A percentile compares a stretch with the other conserved stretches of the same genome.
These are phyloP conservation scores for Lodderomyces pseudojiufengensis DNA, from an alignment of 1,139 yeast genomes.

Conservation along the genomic window DNA sequence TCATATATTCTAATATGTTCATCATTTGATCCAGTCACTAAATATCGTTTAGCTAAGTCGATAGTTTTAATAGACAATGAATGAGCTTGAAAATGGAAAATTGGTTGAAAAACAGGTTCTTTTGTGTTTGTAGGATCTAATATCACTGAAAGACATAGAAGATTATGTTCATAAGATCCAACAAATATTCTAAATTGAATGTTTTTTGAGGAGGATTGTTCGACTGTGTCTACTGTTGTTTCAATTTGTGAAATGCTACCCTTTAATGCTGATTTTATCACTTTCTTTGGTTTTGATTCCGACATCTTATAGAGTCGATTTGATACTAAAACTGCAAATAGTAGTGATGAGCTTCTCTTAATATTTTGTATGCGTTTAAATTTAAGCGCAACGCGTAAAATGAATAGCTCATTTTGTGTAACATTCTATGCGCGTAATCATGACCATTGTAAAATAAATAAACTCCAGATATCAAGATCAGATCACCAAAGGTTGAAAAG, in stretches of 20 bases:
- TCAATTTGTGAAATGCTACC: slow-evolving; percentile 9
- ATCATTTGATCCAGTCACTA: slow-evolving; percentile 94
- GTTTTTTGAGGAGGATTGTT: slow-evolving; percentile 3
- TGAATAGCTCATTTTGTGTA: too few species aligned
- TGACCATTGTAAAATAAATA: too few species aligned
- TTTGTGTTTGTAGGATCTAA: slow-evolving; percentile 30
- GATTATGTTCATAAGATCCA: slow-evolving; percentile 93
- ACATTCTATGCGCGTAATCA: too few species aligned
- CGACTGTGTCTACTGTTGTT: not conserved
- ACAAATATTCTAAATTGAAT: slow-evolving; percentile 72
- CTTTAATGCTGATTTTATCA: slow-evolving; percentile 13
- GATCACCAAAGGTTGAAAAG: too few species aligned
- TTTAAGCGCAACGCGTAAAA: too few species aligned
- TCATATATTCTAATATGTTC: slow-evolving; percentile 95
- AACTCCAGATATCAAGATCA: too few species aligned
- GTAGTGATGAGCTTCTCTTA: too few species aligned
- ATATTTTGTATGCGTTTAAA: too few species aligned
- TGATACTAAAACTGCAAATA: too few species aligned
- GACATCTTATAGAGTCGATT: too few species aligned
- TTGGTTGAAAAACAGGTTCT: slow-evolving; percentile 76
- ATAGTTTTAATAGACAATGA: slow-evolving; percentile 80
- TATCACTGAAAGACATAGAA: slow-evolving; percentile 76
- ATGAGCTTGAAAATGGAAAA: slow-evolving; percentile 95
- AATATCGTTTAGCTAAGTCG: slow-evolving; percentile 77
- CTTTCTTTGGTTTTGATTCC: too few species aligned